Percentiles rank a stretch among this genome's conserved stretches.
These are phyloP conservation scores for Boletus hoseneyae DNA, from an alignment of 1,284 basidiomycete genomes.

Conservation along the genomic window DNA sequence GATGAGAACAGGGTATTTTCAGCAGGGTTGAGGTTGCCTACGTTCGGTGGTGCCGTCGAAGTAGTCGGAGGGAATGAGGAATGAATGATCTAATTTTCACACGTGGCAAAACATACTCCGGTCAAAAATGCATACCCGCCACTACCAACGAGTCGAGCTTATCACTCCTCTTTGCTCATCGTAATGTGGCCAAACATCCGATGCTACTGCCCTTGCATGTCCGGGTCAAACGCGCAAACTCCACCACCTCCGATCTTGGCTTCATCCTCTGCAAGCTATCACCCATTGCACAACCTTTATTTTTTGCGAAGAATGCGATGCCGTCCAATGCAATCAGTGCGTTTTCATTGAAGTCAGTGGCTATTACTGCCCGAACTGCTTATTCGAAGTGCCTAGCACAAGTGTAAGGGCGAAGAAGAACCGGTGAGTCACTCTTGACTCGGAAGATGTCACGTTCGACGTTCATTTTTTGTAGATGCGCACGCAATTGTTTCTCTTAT, in stretches of 20 bases:
- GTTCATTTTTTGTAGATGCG: constrained; percentile 32
- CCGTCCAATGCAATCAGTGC: constrained; percentile 89
- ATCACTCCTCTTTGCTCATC: too few relatives aligned
- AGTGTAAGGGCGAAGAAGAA: constrained; percentile 96
- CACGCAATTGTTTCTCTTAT: constrained; percentile 94
- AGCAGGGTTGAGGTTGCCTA: too few relatives aligned
- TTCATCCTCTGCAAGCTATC: constrained; percentile 74
- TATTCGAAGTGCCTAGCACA: constrained; percentile 98
- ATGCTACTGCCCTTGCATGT: constrained; percentile 73
- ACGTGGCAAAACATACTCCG: too few relatives aligned
- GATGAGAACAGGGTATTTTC: too few relatives aligned
- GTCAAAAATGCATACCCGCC: too few relatives aligned
- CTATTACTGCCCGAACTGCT: constrained; percentile 97
- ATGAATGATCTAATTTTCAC: too few relatives aligned
- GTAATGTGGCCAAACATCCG: constrained; percentile 40
- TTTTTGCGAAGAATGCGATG: constrained; percentile 98
- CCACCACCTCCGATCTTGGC: constrained; percentile 74
- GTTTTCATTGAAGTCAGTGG: constrained; percentile 91
- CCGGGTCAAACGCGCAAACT: constrained; percentile 43
- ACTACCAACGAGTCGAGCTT: too few relatives aligned
- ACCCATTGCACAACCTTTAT: constrained; percentile 82
- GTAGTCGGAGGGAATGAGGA: too few relatives aligned
- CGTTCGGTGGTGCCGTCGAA: too few relatives aligned
- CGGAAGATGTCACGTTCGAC: constrained; percentile 1
- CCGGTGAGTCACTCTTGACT: constrained; percentile 46